A percentile compares a stretch with the other conserved stretches of the same genome.
These are phyloP conservation scores for Daldinia eschscholtzii DNA, from an alignment of 2,329 filamentous ascomycete genomes.

Conservation along the genomic window DNA sequence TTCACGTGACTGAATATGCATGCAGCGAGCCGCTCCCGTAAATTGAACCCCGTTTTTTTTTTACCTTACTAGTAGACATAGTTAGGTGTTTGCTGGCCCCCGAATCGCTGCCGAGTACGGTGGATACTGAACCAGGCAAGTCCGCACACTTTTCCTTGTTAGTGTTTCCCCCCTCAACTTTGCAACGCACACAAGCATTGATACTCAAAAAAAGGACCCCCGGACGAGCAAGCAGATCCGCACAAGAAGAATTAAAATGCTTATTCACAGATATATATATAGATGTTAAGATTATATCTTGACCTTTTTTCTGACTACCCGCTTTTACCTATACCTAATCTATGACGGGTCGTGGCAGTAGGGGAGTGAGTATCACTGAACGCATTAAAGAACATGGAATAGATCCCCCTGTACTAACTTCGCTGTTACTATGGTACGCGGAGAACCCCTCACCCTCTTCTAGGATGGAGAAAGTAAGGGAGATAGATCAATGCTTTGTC, in stretches of 20 bases:
- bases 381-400: not conserved
- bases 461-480: slow-evolving; percentile 36
- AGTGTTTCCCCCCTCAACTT: not conserved
- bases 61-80: slow-evolving; percentile 40
- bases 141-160: slow-evolving; percentile 19
- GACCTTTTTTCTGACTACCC: not conserved
- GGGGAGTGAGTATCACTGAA: not conserved
- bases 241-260: not conserved
- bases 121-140: slow-evolving; percentile 4
- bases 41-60: slow-evolving; percentile 48
- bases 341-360: not conserved
- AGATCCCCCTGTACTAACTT: slow-evolving; percentile 25
- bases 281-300: not conserved
- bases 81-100: slow-evolving; percentile 36
- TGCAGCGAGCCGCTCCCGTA: slow-evolving; percentile 52
- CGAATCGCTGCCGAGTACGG: slow-evolving; percentile 30
- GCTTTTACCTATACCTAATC: not conserved
- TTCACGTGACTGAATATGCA: slow-evolving; percentile 52
- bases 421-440: slow-evolving; percentile 27
- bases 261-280: not conserved
- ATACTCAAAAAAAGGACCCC: not conserved
- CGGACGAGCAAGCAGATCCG: not conserved
- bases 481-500: slow-evolving; percentile 24
- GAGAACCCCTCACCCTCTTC: slow-evolving; percentile 25
- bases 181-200: not conserved